A percentile compares a stretch with the other conserved stretches of the same genome.
Evolutionary conservation across 73 alveolate genomes (phyloP).

Genomic region (Tetrahymena elliotti): DNA sequence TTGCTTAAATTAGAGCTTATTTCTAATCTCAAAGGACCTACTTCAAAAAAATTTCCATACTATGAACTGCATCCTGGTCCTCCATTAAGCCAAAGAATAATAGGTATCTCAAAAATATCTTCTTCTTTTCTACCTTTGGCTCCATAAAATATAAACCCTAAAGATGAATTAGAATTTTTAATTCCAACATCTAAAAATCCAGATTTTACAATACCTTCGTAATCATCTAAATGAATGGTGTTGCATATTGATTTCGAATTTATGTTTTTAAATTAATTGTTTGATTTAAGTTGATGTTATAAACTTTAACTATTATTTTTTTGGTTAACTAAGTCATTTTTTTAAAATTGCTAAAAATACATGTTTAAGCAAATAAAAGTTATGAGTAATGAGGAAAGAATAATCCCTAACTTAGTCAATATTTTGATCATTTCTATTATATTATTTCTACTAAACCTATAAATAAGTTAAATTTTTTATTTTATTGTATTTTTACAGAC

Average conservation of each 20-base stretch:
- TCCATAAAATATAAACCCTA: constrained; percentile 38
- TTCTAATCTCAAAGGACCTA: constrained; percentile 13
- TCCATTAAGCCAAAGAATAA: constrained; percentile 33
- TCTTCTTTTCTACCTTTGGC: constrained; percentile 9
- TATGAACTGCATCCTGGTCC: constrained; percentile 40
- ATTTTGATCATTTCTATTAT: neutral
- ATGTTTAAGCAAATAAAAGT: too few species aligned
- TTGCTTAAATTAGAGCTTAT: neutral
- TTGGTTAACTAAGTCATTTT: neutral
- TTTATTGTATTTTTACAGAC: too few species aligned
- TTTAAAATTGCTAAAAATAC: neutral
- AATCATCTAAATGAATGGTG: neutral
- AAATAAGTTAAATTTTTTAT: too few species aligned
- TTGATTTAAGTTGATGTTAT: neutral
- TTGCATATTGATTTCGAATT: neutral
- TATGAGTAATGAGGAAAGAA: neutral
- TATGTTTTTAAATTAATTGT: neutral
- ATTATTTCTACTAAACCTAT: too few species aligned
- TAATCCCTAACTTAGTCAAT: neutral
- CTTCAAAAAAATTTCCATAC: constrained; percentile 28
- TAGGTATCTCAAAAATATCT: neutral
- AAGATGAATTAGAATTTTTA: neutral
- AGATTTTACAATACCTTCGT: neutral
- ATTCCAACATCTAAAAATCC: neutral
- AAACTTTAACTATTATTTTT: too few species aligned